Conservation (phyloP, 2,329 filamentous ascomycete genomes). For the Botryotinia narcissicola region DNA sequence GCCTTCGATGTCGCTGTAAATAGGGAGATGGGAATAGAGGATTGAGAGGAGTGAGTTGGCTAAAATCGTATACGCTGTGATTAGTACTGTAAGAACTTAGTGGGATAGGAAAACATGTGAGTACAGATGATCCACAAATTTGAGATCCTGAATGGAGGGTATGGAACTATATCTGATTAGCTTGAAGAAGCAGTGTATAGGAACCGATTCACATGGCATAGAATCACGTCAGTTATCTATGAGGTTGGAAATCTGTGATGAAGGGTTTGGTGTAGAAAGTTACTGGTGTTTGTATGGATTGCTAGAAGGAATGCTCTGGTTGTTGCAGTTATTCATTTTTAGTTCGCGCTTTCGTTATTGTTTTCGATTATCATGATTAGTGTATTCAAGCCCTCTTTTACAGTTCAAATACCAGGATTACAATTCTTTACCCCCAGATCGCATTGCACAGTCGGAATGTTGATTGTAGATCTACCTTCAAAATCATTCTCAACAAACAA, state of each 20-base stretch:
- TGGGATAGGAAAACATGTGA: rapidly evolving
- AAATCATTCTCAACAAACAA: not conserved
- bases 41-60: not conserved
- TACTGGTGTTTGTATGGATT: not conserved
- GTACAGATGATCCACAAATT: not conserved
- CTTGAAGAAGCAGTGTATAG: not conserved
- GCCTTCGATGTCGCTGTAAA: not conserved
- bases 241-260: not conserved
- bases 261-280: not conserved
- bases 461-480: rapidly evolving
- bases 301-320: not conserved
- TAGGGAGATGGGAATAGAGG: not conserved
- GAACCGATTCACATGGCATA: not conserved
- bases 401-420: not conserved
- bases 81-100: rapidly evolving
- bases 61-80: not conserved
- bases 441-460: not conserved
- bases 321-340: no score
- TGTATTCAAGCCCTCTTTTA: not conserved
- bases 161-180: not conserved
- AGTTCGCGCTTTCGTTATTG: not conserved
- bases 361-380: not conserved
- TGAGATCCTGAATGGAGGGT: not conserved
- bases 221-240: not conserved
- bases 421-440: not conserved